Evolutionary conservation across 345 rosid species (phyloP).

Genomic region (Sisymbrium irio): DNA sequence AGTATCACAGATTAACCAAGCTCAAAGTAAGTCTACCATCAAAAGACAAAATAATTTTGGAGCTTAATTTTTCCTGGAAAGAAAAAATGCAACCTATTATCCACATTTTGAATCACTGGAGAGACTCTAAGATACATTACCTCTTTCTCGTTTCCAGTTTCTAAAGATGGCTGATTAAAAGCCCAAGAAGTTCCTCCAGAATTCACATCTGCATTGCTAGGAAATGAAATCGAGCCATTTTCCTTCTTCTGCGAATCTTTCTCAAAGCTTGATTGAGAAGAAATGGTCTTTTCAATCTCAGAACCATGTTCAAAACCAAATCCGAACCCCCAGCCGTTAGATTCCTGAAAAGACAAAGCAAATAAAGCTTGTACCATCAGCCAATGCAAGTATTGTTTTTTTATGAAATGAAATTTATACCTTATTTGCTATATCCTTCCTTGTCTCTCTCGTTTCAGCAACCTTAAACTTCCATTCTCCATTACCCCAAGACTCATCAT

Average conservation of each 20-base stretch:
- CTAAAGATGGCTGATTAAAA: slow-evolving; percentile 47
- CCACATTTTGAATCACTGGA: not conserved
- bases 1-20: not conserved
- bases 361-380: slow-evolving; percentile 22
- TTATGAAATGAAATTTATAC: slow-evolving; percentile 11
- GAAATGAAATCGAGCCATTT: slow-evolving; percentile 24
- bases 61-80: not conserved
- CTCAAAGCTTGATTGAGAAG: slow-evolving; percentile 17
- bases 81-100: not conserved
- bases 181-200: slow-evolving; percentile 46
- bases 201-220: not conserved
- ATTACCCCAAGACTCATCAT: slow-evolving; percentile 23
- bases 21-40: not conserved
- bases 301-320: slow-evolving; percentile 30
- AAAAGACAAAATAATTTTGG: not conserved
- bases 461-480: slow-evolving; percentile 46
- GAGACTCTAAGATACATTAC: slow-evolving; percentile 30
- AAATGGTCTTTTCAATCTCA: slow-evolving; percentile 8
- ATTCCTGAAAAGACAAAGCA: slow-evolving; percentile 26
- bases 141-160: slow-evolving; percentile 41
- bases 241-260: slow-evolving; percentile 24
- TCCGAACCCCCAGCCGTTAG: slow-evolving; percentile 41
- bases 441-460: slow-evolving; percentile 26
- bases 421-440: slow-evolving; percentile 9
- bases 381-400: slow-evolving; percentile 17